Evolutionary conservation across 2,329 filamentous ascomycete species (phyloP), one percentile per base, ranked within the genome.

Genomic region (Aspergillus terreus): DNA sequence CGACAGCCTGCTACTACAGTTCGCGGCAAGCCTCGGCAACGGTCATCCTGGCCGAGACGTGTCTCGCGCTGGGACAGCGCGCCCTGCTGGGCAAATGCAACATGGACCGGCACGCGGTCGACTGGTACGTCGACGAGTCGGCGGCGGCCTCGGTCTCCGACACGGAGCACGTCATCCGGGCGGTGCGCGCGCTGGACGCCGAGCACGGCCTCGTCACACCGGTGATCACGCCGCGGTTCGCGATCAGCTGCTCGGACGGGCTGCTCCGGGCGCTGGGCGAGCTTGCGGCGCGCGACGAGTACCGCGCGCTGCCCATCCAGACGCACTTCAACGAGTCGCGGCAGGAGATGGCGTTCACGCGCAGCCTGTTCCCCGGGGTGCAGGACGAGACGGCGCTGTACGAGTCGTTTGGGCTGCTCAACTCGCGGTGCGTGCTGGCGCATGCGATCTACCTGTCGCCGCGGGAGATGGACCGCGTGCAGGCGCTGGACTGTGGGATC

Each of bases 291-390:
- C 14, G 35, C 0, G 57, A 59, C 3, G 57, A 71, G 9, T 73
- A 85, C 50, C 70, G 71, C 0, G 64, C 74, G 1, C 62, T 86
- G 17, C 74, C 80, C 0, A 79, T 88, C 30, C 84, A 87, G 66
- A 86, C 83, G 3, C 84, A 87, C 63, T 86, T 87, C 71, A 82
- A 85, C 64, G 84, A 87, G 61, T 82, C 83, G 0, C 71, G 76
- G 58, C 78, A 83, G 53, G 84, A 87, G 63, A 81, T 84, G 48
- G 57, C 71, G 1, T 76, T 78, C 17, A 86, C 83, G 0, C 67
- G 65, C 6, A 64, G 72, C 1, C 67, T 87, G 2, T 86, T 85
- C 58, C 82, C 82, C 0, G 65, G 74, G 0, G 82, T 82, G 46
- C 58, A 62, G 2, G 82, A 74, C 49, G 83, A 87, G 63, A 80